phyloP scores from a whole-genome alignment of 352 stramenopile species.

The Pythium phragmiticola region DNA sequence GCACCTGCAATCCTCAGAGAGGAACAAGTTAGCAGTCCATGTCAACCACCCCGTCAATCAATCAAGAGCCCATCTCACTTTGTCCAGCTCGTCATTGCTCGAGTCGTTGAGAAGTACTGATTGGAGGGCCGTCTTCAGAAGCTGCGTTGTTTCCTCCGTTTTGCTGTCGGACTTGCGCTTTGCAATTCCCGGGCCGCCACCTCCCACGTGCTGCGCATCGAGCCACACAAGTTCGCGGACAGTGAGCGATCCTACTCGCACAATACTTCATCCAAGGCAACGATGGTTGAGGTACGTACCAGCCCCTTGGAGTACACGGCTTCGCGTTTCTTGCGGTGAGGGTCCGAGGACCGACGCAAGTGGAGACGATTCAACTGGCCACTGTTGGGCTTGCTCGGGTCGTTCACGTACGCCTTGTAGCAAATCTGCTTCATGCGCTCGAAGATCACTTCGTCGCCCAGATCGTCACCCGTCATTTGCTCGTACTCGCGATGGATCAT shows the following conservation, averaged over 20 bases:
- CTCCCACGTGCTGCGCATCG: conserved; percentile 31
- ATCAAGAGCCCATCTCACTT: conserved; percentile 24
- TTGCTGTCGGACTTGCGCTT: conserved; percentile 61
- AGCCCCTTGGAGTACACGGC: conserved; percentile 72
- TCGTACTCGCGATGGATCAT: conserved; percentile 63
- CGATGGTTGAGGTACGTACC: conserved; percentile 26
- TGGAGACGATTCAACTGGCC: conserved; percentile 36
- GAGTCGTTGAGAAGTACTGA: conserved; percentile 62
- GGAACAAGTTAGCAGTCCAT: background rate
- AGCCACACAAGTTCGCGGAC: background rate
- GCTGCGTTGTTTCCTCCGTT: conserved; percentile 40
- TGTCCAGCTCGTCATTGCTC: conserved; percentile 67
- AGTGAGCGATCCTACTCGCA: background rate
- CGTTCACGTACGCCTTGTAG: conserved; percentile 41
- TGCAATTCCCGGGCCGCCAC: background rate
- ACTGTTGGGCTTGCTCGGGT: conserved; percentile 30
- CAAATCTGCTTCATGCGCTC: conserved; percentile 76
- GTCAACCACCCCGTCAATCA: background rate
- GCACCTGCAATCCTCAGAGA: conserved; percentile 34
- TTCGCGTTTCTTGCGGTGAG: conserved; percentile 67
- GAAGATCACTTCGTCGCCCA: conserved; percentile 71
- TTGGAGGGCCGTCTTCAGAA: conserved; percentile 62
- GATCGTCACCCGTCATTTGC: conserved; percentile 49
- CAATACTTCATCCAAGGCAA: background rate
- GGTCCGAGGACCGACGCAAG: conserved; percentile 49